Evolutionary conservation across 805 yeast genomes (phyloP).

Genomic region (Wickerhamomyces bisporus): DNA sequence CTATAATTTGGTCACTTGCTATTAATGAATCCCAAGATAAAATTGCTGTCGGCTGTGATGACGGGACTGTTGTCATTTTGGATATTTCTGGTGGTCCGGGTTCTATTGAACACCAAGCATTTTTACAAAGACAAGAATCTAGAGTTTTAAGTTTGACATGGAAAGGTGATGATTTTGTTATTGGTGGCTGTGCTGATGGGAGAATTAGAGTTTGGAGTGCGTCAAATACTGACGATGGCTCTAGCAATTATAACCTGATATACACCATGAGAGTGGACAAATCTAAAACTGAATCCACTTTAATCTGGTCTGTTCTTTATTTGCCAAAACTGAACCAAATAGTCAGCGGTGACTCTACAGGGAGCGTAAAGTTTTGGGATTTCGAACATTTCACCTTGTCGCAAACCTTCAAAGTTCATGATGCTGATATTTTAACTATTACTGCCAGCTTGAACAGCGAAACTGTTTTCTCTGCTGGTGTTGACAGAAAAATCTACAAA

Average conservation of each 20-base stretch:
- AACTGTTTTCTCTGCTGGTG: conserved; percentile 80
- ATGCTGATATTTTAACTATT: conserved; percentile 83
- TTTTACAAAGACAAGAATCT: conserved; percentile 79
- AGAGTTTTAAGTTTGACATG: conserved; percentile 78
- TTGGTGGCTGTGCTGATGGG: conserved; percentile 97
- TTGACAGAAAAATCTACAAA: conserved; percentile 84
- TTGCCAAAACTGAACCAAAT: conserved; percentile 63
- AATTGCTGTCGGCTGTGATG: conserved; percentile 91
- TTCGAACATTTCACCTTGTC: conserved; percentile 64
- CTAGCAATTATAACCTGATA: conserved; percentile 57
- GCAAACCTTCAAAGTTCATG: conserved; percentile 81
- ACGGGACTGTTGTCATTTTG: conserved; percentile 80
- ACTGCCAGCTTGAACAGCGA: conserved; percentile 55
- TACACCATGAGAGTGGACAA: conserved; percentile 91
- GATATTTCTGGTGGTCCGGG: conserved; percentile 89
- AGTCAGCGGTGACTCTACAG: conserved; percentile 96
- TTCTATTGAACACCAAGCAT: conserved; percentile 64
- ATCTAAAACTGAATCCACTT: conserved; percentile 75
- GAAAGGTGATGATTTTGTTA: conserved; percentile 56
- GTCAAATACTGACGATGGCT: conserved; percentile 25
- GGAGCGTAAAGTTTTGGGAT: conserved; percentile 92
- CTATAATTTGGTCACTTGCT: conserved; percentile 87
- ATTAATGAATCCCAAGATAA: conserved; percentile 54
- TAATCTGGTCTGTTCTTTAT: conserved; percentile 82
- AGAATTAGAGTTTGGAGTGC: conserved; percentile 77